Base-by-base conservation (phyloP, 805 yeast species). In the Vanderwaltozyma polyspora region DNA sequence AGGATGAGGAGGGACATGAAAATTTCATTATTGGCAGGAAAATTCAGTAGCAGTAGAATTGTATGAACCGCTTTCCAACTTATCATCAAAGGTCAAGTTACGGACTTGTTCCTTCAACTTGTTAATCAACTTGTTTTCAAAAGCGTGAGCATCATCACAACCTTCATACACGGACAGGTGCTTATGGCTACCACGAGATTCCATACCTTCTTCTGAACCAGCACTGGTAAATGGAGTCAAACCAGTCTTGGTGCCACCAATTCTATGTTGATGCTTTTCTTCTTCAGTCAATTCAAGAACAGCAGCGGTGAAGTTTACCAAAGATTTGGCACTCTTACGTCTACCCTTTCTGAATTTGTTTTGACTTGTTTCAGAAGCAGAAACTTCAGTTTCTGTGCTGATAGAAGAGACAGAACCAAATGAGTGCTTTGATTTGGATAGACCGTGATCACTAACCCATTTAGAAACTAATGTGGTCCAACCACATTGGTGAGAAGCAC, bases 381-480 rank as follows among this genome's bases (percentile, higher is more conserved):
- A 8, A 3, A 26, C 16, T 3, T 22, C 29, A 15, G 19, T 18
- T 12, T 41, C 39, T 3, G 44, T 19, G 4, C 38, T 34, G 13
- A 43, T 35, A 6, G 45, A 35, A 6, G 35, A 19, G 3, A 31
- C 9, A 10, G 33, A 27, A 13, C 24, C 28, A 2, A 24, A 24
- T 5, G 34, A 24, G 14, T 31, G 25, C 13, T 25, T 31, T 4
- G 47, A 36, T 28, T 48, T 72, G 0, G 83, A 68, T 28, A 74
- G 69, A 39, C 94, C 95, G 29, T 82, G 81, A 60, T 87, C 89
- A 53, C 82, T 91, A 51, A 87, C 83, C 73, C 86, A 74, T 60
- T 89, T 81, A 28, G 94, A 94, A 34, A 85, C 91, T 30, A 87
- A 67, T 0, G 94, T 87, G 1, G 95, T 86, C 96, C 96, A 86